A percentile compares a stretch with the other conserved stretches of the same genome.
Evolutionary conservation across 1,284 basidiomycete genomes (phyloP).

Genomic region (Cryptococcus hybrid): DNA sequence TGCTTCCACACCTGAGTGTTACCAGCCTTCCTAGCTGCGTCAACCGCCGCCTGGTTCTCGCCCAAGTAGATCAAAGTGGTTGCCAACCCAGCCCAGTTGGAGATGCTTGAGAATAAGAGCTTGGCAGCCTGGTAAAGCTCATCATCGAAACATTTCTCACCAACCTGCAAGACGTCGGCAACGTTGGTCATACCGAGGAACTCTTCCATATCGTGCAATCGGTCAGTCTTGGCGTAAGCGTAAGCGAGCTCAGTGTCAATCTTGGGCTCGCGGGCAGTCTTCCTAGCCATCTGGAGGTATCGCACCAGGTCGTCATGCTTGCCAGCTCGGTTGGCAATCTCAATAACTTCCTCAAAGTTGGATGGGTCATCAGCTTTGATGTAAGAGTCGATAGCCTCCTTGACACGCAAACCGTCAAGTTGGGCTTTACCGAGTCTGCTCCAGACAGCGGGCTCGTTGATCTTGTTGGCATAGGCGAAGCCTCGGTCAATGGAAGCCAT

Average conservation of each 20-base stretch:
- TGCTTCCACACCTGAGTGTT: constrained; percentile 99
- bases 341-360: constrained; percentile 95
- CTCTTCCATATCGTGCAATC: constrained; percentile 99
- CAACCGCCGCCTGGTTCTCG: constrained; percentile 97
- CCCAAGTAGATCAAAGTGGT: constrained; percentile 98
- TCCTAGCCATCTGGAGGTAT: constrained; percentile 99
- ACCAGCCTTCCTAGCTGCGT: constrained; percentile 97
- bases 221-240: constrained; percentile 95
- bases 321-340: constrained; percentile 92
- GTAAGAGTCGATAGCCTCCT: constrained; percentile 98
- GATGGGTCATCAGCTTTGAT: constrained; percentile 97
- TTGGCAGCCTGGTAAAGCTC: constrained; percentile 97
- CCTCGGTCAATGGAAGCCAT: constrained; percentile 98
- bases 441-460: constrained; percentile 97
- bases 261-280: constrained; percentile 92
- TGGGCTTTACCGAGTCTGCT: constrained; percentile 98
- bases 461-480: constrained; percentile 92
- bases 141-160: constrained; percentile 99
- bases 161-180: constrained; percentile 91
- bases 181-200: constrained; percentile 99
- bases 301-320: constrained; percentile 98
- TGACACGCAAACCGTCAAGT: constrained; percentile 95
- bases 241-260: constrained; percentile 98
- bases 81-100: constrained; percentile 96
- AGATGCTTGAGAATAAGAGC: constrained; percentile 92